These are phyloP conservation scores for Coemansia biformis DNA, from an alignment of 192 early-diverging fungal genomes.

Conservation along the genomic window DNA sequence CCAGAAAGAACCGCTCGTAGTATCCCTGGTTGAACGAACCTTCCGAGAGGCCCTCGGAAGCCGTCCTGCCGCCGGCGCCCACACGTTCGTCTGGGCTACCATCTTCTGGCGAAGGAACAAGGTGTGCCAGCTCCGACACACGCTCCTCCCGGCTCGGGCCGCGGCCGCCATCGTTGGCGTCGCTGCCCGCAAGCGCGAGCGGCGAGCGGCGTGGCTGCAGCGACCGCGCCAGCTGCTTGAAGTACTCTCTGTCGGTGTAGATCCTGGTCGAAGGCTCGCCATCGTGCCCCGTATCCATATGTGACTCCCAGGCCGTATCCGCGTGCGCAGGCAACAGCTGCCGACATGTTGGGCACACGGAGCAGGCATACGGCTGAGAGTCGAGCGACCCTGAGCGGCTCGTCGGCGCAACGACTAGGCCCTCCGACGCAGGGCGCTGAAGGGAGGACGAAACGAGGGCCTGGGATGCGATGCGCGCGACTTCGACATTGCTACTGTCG, in stretches of 20 bases:
- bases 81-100: not conserved
- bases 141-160: not conserved
- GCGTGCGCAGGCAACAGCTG: slow-evolving; percentile 13
- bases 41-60: slow-evolving; percentile 42
- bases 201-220: slow-evolving; percentile 10
- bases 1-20: slow-evolving; percentile 88
- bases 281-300: slow-evolving; percentile 1
- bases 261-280: slow-evolving; percentile 1
- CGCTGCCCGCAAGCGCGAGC: slow-evolving; percentile 6
- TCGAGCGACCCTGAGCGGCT: slow-evolving; percentile 7
- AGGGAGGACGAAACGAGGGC: too few species aligned
- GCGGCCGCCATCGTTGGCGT: not conserved
- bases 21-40: slow-evolving; percentile 91
- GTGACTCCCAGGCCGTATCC: slow-evolving; percentile 6
- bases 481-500: slow-evolving; percentile 51
- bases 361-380: slow-evolving; percentile 1
- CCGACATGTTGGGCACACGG: slow-evolving; percentile 27
- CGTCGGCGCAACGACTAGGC: slow-evolving; percentile 4
- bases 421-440: too few species aligned
- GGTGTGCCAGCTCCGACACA: not conserved
- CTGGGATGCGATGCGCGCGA: slow-evolving; percentile 29
- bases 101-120: not conserved
- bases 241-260: slow-evolving; percentile 37
- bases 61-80: not conserved
- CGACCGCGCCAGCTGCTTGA: slow-evolving; percentile 29